Conservation (phyloP, 1,284 basidiomycete genomes). For the Fomes fomentarius region DNA sequence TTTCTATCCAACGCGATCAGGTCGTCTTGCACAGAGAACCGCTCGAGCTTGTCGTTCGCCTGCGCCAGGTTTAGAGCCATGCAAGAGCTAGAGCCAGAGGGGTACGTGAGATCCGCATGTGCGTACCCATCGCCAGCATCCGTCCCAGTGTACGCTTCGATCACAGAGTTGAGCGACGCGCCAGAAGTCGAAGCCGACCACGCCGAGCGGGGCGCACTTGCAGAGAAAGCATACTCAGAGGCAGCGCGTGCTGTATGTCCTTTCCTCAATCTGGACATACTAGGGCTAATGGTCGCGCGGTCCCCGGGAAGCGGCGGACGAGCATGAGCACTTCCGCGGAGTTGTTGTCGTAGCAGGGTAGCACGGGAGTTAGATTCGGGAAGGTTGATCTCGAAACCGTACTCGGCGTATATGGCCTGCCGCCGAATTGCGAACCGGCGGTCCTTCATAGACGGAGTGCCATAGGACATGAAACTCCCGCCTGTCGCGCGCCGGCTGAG, state of each 20-base stretch:
- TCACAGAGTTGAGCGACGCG: background rate
- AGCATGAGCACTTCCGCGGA: too few species aligned
- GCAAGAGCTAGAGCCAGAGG: background rate
- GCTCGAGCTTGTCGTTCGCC: conserved; percentile 12
- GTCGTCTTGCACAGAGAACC: conserved; percentile 15
- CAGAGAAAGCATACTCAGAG: conserved; percentile 9
- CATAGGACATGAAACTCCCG: conserved; percentile 7
- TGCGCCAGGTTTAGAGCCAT: background rate
- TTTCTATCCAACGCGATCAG: conserved; percentile 7
- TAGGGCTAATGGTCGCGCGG: background rate
- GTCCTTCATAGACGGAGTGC: background rate
- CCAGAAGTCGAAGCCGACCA: conserved; percentile 14
- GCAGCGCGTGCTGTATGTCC: conserved; percentile 1
- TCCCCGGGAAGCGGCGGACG: too few species aligned
- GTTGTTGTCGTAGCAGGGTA: conserved; percentile 8
- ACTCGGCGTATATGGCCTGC: conserved; percentile 25
- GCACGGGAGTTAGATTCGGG: conserved; percentile 17
- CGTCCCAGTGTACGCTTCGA: background rate
- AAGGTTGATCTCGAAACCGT: conserved; percentile 19
- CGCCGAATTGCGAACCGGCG: conserved; percentile 21
- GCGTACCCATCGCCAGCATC: background rate
- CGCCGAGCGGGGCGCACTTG: conserved; percentile 3
- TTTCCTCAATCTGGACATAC: background rate
- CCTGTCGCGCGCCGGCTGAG: conserved; percentile 6
- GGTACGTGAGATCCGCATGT: background rate